Conservation (phyloP, 139 green algal genomes). For the Tetradesmus obliquus region DNA sequence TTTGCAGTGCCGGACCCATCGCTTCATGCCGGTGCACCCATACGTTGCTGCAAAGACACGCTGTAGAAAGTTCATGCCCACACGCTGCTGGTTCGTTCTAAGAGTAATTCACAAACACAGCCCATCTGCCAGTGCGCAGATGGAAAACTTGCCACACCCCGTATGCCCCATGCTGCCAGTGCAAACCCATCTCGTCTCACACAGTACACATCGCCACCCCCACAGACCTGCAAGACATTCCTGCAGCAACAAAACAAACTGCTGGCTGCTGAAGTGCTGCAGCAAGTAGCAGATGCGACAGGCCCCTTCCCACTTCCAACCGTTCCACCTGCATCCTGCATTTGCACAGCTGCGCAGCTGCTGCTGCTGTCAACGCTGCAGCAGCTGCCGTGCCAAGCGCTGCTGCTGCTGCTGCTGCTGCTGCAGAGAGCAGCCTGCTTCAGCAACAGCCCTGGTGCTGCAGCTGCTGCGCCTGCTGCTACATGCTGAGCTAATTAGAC, state of each 20-base stretch:
- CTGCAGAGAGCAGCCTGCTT: not conserved
- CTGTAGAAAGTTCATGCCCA: not conserved
- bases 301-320: not conserved
- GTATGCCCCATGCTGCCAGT: not conserved
- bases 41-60: not conserved
- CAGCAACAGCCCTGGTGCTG: not conserved
- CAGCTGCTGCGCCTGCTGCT: not conserved
- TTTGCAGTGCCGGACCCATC: not conserved
- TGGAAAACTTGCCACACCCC: not conserved
- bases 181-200: not conserved
- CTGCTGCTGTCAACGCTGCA: not conserved
- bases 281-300: not conserved
- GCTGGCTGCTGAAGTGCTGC: not conserved
- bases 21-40: not conserved
- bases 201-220: not conserved
- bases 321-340: not conserved
- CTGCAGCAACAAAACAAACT: too few relatives aligned
- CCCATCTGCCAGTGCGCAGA: not conserved
- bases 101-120: not conserved
- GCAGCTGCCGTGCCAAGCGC: not conserved
- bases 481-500: not conserved
- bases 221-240: not conserved
- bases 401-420: not conserved
- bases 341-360: not conserved
- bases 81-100: not conserved